phyloP scores from a whole-genome alignment of 2,329 filamentous ascomycete genomes.

The Aspergillus brunneoviolaceus region DNA sequence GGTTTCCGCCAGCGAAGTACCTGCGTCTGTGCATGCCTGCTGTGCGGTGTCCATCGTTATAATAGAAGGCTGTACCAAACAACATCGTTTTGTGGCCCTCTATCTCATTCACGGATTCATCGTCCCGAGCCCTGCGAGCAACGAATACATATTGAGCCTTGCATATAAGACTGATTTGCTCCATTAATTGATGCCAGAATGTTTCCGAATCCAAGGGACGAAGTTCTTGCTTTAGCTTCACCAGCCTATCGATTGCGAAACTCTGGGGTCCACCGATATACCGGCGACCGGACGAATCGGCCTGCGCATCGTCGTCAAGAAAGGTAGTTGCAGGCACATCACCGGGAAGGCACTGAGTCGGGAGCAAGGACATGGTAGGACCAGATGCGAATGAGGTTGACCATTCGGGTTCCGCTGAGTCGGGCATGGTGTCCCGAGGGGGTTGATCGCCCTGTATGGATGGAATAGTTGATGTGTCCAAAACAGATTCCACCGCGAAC shows the following conservation, averaged over 20 bases:
- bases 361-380: conserved; percentile 29
- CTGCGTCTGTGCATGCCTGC: conserved; percentile 59
- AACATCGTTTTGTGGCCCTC: conserved; percentile 63
- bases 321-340: conserved; percentile 24
- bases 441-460: not conserved
- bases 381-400: conserved; percentile 27
- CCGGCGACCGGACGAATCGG: conserved; percentile 23
- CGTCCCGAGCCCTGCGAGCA: conserved; percentile 61
- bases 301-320: conserved; percentile 25
- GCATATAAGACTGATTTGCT: conserved; percentile 62
- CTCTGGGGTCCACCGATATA: conserved; percentile 54
- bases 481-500: conserved; percentile 1
- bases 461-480: not conserved
- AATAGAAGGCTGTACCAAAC: conserved; percentile 66
- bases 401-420: conserved; percentile 34
- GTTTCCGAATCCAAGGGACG: conserved; percentile 54
- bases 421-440: conserved; percentile 28
- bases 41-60: conserved; percentile 58
- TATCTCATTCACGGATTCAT: conserved; percentile 61
- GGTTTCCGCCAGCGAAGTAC: conserved; percentile 64
- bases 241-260: conserved; percentile 60
- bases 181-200: conserved; percentile 65
- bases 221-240: conserved; percentile 59
- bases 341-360: conserved; percentile 29
- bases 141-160: conserved; percentile 69